Evolutionary conservation across 2,329 filamentous ascomycete genomes (phyloP).

Genomic region (Rutstroemia sp.): DNA sequence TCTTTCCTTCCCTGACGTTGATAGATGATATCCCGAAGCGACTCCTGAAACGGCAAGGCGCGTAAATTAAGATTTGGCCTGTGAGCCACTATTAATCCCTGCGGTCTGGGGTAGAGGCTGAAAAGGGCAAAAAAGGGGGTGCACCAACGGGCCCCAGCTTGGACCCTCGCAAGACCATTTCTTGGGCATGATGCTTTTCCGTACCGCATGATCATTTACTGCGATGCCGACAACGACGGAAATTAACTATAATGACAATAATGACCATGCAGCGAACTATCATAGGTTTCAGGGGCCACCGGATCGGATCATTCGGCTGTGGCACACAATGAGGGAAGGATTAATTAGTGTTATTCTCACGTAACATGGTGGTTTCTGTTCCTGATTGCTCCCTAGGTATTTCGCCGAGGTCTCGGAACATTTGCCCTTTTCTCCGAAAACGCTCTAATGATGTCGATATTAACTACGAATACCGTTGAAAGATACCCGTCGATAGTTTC

Average conservation of each 20-base stretch:
- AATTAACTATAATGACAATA: background rate
- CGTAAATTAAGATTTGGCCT: background rate
- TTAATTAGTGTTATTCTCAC: background rate
- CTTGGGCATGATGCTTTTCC: background rate
- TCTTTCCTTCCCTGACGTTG: background rate
- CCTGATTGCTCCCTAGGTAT: background rate
- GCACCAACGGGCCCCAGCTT: background rate
- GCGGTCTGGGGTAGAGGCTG: background rate
- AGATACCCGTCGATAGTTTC: background rate
- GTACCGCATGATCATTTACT: background rate
- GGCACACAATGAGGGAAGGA: background rate
- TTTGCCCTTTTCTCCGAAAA: background rate
- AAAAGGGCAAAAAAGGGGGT: background rate
- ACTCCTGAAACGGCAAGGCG: background rate
- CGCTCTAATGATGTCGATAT: background rate
- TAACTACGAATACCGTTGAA: background rate
- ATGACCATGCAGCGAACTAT: background rate
- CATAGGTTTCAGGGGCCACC: background rate
- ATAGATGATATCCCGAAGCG: background rate
- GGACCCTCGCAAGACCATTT: background rate
- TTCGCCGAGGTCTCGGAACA: background rate
- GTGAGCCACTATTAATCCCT: background rate
- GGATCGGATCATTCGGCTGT: constrained; percentile 7
- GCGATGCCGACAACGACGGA: background rate
- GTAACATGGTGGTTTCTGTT: background rate